Percentiles rank a stretch among this genome's conserved stretches.
Evolutionary conservation across 768 basidiomycete species (phyloP).

Genomic region (Grammothele lineata): DNA sequence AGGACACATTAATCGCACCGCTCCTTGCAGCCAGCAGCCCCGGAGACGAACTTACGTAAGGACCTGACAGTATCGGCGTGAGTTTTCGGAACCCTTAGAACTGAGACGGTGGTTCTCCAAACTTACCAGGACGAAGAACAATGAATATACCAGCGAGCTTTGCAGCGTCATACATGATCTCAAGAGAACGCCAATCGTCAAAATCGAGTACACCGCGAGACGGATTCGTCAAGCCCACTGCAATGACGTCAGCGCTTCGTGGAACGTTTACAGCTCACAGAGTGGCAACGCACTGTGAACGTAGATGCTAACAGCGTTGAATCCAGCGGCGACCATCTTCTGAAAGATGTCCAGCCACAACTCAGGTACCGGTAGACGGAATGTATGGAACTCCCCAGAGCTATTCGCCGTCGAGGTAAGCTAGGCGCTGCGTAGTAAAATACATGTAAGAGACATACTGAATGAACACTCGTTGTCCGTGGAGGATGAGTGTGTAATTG

Average conservation of each 20-base stretch:
- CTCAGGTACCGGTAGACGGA: slow-evolving; percentile 73
- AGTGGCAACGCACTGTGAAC: slow-evolving; percentile 47
- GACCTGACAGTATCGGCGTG: too few species aligned
- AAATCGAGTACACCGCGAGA: slow-evolving; percentile 73
- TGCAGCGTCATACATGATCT: slow-evolving; percentile 72
- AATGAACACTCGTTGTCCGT: slow-evolving; percentile 67
- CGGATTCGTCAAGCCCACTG: slow-evolving; percentile 66
- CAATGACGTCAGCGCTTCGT: not conserved
- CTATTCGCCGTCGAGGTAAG: too few species aligned
- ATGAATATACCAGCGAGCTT: slow-evolving; percentile 73
- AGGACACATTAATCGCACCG: too few species aligned
- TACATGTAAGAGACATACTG: too few species aligned
- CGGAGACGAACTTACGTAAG: slow-evolving; percentile 28
- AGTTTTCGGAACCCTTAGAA: too few species aligned
- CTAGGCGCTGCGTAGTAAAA: too few species aligned
- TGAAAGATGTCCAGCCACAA: slow-evolving; percentile 83
- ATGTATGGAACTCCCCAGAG: slow-evolving; percentile 84
- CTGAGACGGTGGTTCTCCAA: too few species aligned
- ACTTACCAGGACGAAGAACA: slow-evolving; percentile 68
- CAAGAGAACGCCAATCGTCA: slow-evolving; percentile 60
- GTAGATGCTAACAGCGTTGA: slow-evolving; percentile 74
- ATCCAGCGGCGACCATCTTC: slow-evolving; percentile 74
- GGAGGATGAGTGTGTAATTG: slow-evolving; percentile 66
- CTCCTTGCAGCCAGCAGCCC: too few species aligned
- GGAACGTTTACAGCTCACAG: too few species aligned